Percentiles rank a stretch among this genome's conserved stretches.
These are phyloP conservation scores for Pogostemon cablin DNA, from an alignment of 257 asterid species.

Conservation along the genomic window DNA sequence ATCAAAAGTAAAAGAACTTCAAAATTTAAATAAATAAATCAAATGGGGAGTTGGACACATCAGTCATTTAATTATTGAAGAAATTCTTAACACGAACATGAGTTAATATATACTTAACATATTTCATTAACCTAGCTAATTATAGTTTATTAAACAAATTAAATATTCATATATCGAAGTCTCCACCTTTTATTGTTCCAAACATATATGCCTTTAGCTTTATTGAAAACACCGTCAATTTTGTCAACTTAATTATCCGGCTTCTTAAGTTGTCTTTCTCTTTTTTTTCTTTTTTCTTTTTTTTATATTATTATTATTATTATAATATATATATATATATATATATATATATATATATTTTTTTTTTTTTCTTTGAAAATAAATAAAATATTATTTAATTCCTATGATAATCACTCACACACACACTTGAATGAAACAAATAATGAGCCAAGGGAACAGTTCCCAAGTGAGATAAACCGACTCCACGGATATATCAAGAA, in stretches of 20 bases:
- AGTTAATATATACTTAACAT: neutral
- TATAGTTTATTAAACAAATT: neutral
- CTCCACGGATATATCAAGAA: slow-evolving; percentile 27
- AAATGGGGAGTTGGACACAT: too few relatives aligned
- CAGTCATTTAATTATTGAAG: too few relatives aligned
- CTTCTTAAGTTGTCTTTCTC: neutral
- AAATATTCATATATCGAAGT: neutral
- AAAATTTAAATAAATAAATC: too few relatives aligned
- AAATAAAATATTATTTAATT: too few relatives aligned
- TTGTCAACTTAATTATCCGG: slow-evolving; percentile 25
- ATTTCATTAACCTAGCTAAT: neutral
- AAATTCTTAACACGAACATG: too few relatives aligned
- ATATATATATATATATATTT: too few relatives aligned
- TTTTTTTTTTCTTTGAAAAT: too few relatives aligned
- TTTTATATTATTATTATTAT: neutral
- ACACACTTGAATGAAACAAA: neutral
- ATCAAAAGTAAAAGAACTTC: too few relatives aligned
- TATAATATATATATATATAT: too few relatives aligned
- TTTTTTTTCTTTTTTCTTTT: neutral
- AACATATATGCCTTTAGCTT: slow-evolving; percentile 7
- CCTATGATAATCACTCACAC: too few relatives aligned
- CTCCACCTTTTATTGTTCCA: slow-evolving; percentile 13
- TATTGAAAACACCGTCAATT: slow-evolving; percentile 31
- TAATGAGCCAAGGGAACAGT: slow-evolving; percentile 9
- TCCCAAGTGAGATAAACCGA: slow-evolving; percentile 5